Evolutionary conservation across 768 basidiomycete genomes (phyloP), one percentile per base, ranked within the genome.

Genomic region (Dacryopinax primogenitus): DNA sequence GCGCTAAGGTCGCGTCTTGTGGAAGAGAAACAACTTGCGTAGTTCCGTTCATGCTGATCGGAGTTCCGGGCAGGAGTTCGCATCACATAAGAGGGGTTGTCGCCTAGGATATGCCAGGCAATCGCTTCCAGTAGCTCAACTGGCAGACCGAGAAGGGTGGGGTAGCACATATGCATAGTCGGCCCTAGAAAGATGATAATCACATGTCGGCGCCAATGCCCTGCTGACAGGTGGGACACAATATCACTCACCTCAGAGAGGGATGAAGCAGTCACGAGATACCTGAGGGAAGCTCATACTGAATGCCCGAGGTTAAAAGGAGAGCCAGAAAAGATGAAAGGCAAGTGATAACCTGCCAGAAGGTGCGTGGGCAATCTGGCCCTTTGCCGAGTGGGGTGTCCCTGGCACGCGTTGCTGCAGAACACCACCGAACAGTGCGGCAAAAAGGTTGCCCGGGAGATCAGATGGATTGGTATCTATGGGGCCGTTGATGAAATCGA

Each of bases 121-220:
- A 47, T 47, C 45, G 45, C n/a, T 47, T 47, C 45, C 13, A 47
- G 45, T 23, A 47, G 45, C 45, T 47, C 45, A 23, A 47, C 45
- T 23, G 45, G 45, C 23, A 47, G 45, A 26, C 11, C 23, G 13
- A 11, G 45, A 47, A 47, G 45, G 23, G 13, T n/a, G 37, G 37
- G 12, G 12, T 11, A 39, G 37, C 37, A 47, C 11, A 47, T 47
- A 23, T 7, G 13, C 23, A 47, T 47, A 23, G 23, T 47, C 23
- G 45, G 11, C 23, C 45, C n/a, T n/a, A 7, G 23, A 26, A 47
- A 15, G 11, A 13, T 11, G 45, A 47, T 21, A 47, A 47, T 47
- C 45, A 47, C 45, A 26, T 47, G 45, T 47, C 45, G 23, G 45
- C 45, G 37, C 45, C 18, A 37, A 18, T 9, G 36, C 9, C 36